Percentiles rank a stretch among this genome's conserved stretches.
Conservation (phyloP, 2,329 filamentous ascomycete genomes). For the Clonostachys byssicola region DNA sequence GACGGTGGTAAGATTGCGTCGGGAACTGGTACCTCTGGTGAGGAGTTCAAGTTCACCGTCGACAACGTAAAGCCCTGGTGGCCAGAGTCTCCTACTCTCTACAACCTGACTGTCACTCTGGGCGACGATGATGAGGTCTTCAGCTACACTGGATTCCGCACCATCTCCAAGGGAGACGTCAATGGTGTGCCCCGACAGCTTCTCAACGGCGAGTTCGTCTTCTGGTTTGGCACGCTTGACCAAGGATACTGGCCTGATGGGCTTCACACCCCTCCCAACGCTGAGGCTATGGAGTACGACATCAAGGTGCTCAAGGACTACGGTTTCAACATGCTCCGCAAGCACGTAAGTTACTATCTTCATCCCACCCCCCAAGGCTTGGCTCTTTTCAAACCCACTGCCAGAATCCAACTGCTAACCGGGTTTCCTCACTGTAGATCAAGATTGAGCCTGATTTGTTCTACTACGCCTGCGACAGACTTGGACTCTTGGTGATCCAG, state of each 20-base stretch:
- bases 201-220: slow-evolving; percentile 65
- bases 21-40: slow-evolving; percentile 37
- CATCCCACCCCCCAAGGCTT: not conserved
- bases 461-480: slow-evolving; percentile 62
- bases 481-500: slow-evolving; percentile 65
- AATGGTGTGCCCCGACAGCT: slow-evolving; percentile 57
- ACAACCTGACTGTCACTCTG: slow-evolving; percentile 55
- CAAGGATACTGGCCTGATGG: slow-evolving; percentile 72
- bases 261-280: slow-evolving; percentile 58
- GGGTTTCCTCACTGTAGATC: slow-evolving; percentile 31
- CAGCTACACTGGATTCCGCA: slow-evolving; percentile 69
- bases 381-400: not conserved
- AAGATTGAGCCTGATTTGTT: slow-evolving; percentile 65
- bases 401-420: too few relatives aligned
- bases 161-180: slow-evolving; percentile 50
- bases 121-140: slow-evolving; percentile 43
- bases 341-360: slow-evolving; percentile 47
- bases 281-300: slow-evolving; percentile 66
- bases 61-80: slow-evolving; percentile 58
- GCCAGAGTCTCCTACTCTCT: slow-evolving; percentile 57
- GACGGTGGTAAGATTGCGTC: slow-evolving; percentile 35
- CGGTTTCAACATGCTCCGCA: slow-evolving; percentile 68
- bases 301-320: slow-evolving; percentile 59
- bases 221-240: slow-evolving; percentile 65
- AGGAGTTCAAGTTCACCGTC: slow-evolving; percentile 50